A percentile compares a stretch with the other conserved stretches of the same genome.
Conservation (phyloP, 495 filamentous ascomycete species). For the Cudoniella acicularis region DNA sequence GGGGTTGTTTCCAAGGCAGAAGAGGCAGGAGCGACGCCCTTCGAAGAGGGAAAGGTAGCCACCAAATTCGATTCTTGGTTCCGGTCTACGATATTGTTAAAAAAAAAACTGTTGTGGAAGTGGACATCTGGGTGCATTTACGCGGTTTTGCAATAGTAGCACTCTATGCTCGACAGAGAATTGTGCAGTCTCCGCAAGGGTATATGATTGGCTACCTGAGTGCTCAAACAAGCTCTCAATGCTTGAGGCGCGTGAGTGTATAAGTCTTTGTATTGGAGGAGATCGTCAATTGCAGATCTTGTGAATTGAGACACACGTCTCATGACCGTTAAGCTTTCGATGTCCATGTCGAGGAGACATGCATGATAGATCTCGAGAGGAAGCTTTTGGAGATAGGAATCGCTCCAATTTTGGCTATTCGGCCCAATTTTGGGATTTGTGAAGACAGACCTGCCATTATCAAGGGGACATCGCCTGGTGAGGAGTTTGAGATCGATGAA, state of each 20-base stretch:
- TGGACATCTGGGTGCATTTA: neutral
- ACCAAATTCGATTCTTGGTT: conserved; percentile 1
- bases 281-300: conserved; percentile 1
- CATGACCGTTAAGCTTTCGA: conserved; percentile 1
- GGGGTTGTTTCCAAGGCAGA: conserved; percentile 12
- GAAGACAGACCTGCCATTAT: too few species aligned
- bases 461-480: too few species aligned
- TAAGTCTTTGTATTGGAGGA: conserved; percentile 8
- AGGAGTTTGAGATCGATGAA: too few species aligned
- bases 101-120: neutral
- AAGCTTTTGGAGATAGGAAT: conserved; percentile 7
- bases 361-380: conserved; percentile 10
- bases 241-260: conserved; percentile 4
- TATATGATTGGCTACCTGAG: neutral
- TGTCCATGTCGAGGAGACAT: conserved; percentile 4
- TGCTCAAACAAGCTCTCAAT: conserved; percentile 9
- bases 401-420: too few species aligned
- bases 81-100: neutral
- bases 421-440: too few species aligned
- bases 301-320: conserved; percentile 10
- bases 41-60: conserved; percentile 9
- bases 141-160: conserved; percentile 10
- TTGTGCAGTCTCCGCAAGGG: conserved; percentile 5
- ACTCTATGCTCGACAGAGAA: conserved; percentile 6
- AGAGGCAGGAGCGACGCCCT: conserved; percentile 7